Base-by-base conservation (phyloP, 495 filamentous ascomycete species). In the Aspergillus campestris region DNA sequence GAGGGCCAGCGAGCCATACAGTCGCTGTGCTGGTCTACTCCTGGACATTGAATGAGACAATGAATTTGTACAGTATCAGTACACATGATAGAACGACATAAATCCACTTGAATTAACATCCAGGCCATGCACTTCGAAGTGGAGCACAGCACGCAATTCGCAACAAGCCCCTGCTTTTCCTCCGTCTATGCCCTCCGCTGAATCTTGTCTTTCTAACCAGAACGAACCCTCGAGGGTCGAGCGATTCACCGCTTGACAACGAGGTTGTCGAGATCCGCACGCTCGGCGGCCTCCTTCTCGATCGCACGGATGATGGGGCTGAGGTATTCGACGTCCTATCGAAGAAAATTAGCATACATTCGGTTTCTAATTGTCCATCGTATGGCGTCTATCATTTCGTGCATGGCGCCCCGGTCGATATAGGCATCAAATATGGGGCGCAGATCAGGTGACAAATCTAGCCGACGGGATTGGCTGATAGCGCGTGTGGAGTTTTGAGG, bases 251-350 rank as follows among this genome's bases (percentile, higher is more conserved):
- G 62, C 69, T 76, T 81, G 58, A 91, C 62, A 45, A 82, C 70
- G 74, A 96, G 74, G 52, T 82, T 77, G 66, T 97, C 89, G 56
- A 98, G 71, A 56, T 90, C 87, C 38, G 73, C 72, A 58, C 83
- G 78, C 76, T 98, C 92, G 61, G 79, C 80, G 47, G 68, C 63
- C 75, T 95, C 90, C 53, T 83, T 78, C 71, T 88, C 78, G 62
- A 95, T 81, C 70, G 90, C 83, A 53, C 75, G 71, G 66, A 95
- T 89, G 64, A 92, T 82, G 32, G 82, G 83, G 53, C 76, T 72
- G 14, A 95, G 79, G 66, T 95, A 95, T 43, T 74, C 74, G 45
- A 78, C 60, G 53, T 94, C 89, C 85, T 95, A 68, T 44, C 40
- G 30, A 42, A 9, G 18, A 38, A 15, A 12, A 46, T 65, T 43